Percentiles rank a stretch among this genome's conserved stretches.
phyloP scores from a whole-genome alignment of 129 eudicot genomes.

The Gnaphalium uliginosum region DNA sequence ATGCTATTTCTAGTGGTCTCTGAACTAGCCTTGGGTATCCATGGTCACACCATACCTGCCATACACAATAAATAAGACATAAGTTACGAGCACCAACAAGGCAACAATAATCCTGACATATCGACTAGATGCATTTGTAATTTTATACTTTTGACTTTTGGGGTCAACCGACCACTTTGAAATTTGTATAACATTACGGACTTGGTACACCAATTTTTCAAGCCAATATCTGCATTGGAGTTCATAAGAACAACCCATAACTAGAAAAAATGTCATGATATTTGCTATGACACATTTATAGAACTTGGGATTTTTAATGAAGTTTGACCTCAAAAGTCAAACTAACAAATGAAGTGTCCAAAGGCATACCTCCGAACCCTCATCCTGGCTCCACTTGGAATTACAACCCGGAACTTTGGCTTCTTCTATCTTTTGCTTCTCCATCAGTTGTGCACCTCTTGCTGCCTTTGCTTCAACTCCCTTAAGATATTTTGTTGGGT shows the following conservation, averaged over 20 bases:
- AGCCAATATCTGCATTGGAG: not conserved
- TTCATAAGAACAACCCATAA: not conserved
- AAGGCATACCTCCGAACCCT: slow-evolving; percentile 78
- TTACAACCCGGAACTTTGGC: slow-evolving; percentile 80
- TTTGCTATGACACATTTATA: not conserved
- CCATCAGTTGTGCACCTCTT: slow-evolving; percentile 85
- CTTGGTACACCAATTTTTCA: not conserved
- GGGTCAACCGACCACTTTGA: too few relatives aligned
- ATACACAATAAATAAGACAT: slow-evolving; percentile 17
- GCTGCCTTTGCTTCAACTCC: slow-evolving; percentile 98
- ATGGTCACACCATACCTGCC: slow-evolving; percentile 91
- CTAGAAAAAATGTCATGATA: not conserved
- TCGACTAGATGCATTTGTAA: not conserved
- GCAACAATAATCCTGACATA: not conserved
- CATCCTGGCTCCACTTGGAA: slow-evolving; percentile 95
- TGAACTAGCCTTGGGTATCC: slow-evolving; percentile 93
- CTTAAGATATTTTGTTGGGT: slow-evolving; percentile 79
- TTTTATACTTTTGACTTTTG: not conserved
- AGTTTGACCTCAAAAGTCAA: slow-evolving; percentile 22
- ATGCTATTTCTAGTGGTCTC: slow-evolving; percentile 78
- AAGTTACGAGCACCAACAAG: not conserved
- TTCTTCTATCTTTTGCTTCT: slow-evolving; percentile 89
- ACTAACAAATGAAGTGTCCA: not conserved
- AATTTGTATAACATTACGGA: not conserved
- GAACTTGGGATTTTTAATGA: not conserved